These are phyloP conservation scores for Pistacia integerrima DNA, from an alignment of 345 rosid genomes.

Conservation along the genomic window DNA sequence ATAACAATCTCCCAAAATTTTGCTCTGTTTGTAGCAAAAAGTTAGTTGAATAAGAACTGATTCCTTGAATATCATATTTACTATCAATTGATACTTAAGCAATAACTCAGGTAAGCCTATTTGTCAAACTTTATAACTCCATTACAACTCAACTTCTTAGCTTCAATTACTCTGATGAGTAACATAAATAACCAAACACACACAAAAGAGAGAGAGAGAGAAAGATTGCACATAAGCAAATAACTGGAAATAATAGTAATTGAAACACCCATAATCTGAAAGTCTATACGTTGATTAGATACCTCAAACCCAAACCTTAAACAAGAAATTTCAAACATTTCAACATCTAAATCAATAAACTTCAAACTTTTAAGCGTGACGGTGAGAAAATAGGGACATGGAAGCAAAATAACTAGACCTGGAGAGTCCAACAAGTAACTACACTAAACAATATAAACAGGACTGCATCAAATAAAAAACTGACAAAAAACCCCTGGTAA, in stretches of 20 bases:
- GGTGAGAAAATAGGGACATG: background rate
- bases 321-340: background rate
- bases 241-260: background rate
- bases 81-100: background rate
- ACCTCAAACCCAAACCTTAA: conserved; percentile 1
- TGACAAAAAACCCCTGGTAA: background rate
- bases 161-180: background rate
- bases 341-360: background rate
- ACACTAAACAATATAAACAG: background rate
- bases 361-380: background rate
- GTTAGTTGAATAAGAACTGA: conserved; percentile 1
- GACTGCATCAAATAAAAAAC: background rate
- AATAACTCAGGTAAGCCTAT: background rate
- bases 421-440: background rate
- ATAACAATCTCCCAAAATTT: background rate
- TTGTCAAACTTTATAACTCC: background rate
- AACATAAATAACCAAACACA: background rate
- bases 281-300: background rate
- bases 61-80: background rate
- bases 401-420: background rate
- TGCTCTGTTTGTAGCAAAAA: background rate
- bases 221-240: background rate
- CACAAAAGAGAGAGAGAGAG: background rate
- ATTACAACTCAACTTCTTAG: background rate
- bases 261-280: background rate